phyloP scores from a whole-genome alignment of 1,284 basidiomycete genomes.

The Fomes fomentarius region DNA sequence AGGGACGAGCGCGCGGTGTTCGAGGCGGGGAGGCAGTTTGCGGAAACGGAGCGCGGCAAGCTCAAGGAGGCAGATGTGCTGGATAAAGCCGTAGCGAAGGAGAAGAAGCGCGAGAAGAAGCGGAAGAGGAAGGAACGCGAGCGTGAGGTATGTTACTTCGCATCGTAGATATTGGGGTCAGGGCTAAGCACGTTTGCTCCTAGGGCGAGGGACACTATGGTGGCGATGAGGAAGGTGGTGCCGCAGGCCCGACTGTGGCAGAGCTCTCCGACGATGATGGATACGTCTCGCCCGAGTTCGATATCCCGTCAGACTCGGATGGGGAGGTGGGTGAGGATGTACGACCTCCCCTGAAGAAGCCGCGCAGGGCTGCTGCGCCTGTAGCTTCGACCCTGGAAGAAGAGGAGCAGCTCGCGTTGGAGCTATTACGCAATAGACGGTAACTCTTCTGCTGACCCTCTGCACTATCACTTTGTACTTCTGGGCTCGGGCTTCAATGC shows the following conservation, averaged over 20 bases:
- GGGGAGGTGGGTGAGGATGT: constrained; percentile 39
- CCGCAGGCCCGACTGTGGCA: too few species aligned
- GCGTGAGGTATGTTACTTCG: constrained; percentile 57
- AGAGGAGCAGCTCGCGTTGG: constrained; percentile 33
- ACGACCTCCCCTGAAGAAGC: constrained; percentile 40
- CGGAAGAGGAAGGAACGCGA: constrained; percentile 88
- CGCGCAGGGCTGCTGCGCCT: too few species aligned
- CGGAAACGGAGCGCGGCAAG: constrained; percentile 71
- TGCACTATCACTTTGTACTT: too few species aligned
- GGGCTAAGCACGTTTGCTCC: not conserved
- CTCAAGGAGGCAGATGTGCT: constrained; percentile 72
- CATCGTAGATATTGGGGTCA: too few species aligned
- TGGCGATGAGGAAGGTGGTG: too few species aligned
- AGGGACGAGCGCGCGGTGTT: constrained; percentile 60
- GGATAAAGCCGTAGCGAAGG: constrained; percentile 83
- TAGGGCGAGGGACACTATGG: constrained; percentile 21
- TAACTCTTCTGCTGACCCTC: too few species aligned
- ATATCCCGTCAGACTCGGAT: constrained; percentile 54
- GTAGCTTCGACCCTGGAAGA: constrained; percentile 28
- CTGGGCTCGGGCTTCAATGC: too few species aligned
- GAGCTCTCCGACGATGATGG: constrained; percentile 66
- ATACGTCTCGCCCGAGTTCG: constrained; percentile 76
- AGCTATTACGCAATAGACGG: constrained; percentile 31
- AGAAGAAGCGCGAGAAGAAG: constrained; percentile 86
- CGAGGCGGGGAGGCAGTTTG: constrained; percentile 69